Conservation (phyloP, 805 yeast species). For the Ogataea siamensis region DNA sequence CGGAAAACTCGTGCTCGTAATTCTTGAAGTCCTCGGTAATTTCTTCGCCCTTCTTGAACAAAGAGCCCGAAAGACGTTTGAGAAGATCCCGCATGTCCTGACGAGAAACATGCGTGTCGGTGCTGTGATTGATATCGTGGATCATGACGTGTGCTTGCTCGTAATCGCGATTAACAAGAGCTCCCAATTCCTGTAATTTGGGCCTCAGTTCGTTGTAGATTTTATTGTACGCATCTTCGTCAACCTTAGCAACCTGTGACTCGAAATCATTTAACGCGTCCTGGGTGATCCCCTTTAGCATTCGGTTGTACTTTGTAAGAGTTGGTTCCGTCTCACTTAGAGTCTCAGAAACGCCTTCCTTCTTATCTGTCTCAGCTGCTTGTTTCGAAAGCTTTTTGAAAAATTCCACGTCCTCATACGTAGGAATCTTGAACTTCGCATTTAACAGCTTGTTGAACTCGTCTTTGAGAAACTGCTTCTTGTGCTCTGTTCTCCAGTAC, state of each 20-base stretch:
- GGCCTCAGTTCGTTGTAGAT: slow-evolving; percentile 35
- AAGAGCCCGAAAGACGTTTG: slow-evolving; percentile 29
- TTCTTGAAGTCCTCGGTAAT: slow-evolving; percentile 34
- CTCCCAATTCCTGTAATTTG: slow-evolving; percentile 35
- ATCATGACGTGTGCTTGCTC: slow-evolving; percentile 29
- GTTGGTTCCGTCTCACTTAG: slow-evolving; percentile 20
- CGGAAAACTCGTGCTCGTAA: slow-evolving; percentile 34
- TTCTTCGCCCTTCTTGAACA: slow-evolving; percentile 33
- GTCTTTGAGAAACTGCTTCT: slow-evolving; percentile 32
- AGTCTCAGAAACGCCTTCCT: slow-evolving; percentile 15
- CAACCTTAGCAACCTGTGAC: slow-evolving; percentile 34
- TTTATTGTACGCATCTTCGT: slow-evolving; percentile 26
- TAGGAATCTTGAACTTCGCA: slow-evolving; percentile 31
- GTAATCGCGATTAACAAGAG: slow-evolving; percentile 26
- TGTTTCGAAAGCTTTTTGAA: slow-evolving; percentile 21
- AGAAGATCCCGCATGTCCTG: slow-evolving; percentile 46
- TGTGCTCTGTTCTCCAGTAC: slow-evolving; percentile 30
- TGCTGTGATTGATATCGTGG: slow-evolving; percentile 26
- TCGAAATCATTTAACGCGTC: slow-evolving; percentile 41
- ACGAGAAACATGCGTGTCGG: slow-evolving; percentile 40
- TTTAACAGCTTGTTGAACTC: slow-evolving; percentile 32
- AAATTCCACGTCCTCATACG: slow-evolving; percentile 25
- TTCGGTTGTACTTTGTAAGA: slow-evolving; percentile 27
- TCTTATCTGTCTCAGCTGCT: slow-evolving; percentile 11
- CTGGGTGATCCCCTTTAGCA: slow-evolving; percentile 38